Base-by-base conservation (phyloP, 441 rosid species). In the Biscutella auriculata region DNA sequence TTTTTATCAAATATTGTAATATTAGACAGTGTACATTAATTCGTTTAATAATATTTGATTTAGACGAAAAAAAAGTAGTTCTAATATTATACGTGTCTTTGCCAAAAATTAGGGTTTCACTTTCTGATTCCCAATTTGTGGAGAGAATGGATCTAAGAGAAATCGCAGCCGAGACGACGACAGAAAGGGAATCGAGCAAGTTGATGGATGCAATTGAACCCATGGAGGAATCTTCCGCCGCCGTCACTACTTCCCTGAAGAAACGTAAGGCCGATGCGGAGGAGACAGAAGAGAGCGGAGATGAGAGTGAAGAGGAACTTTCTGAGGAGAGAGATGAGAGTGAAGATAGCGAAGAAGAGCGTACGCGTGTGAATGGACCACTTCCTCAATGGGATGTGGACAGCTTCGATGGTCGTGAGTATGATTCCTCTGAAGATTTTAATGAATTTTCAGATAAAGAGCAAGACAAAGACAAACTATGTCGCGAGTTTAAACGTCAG, bases 321-420 rank as follows among this genome's bases (percentile, higher is more conserved):
- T n/a, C n/a, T n/a, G 10, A 39, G 21, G 15, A 10, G 3, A 10
- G 10, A 5, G 44, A 40, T 4, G 11, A 45, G 12, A 17, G 1
- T 4, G 45, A 40, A 40, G 23, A 44, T 15, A 23, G 6, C 3
- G 19, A 11, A 1, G 53, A 32, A 7, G 0, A 10, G 9, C 10
- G 28, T 7, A 14, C 19, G 6, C 28, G 35, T n/a, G n/a, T n/a
- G n/a, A n/a, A 41, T 32, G 40, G 40, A 32, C 13, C 9, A 12
- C n/a, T 11, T 15, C 55, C 55, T 23, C 43, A 53, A 53, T 53
- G 57, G 57, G 57, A 13, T 35, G 44, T 12, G 32, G 55, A 53
- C 8, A 53, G 57, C 44, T 53, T 21, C 23, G 57, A 36, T 0
- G 45, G 32, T 25, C 45, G 0, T 23, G 45, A 36, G 34, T 36